Evolutionary conservation across 2,329 filamentous ascomycete genomes (phyloP).

Genomic region (Drechslerella coelobrocha): DNA sequence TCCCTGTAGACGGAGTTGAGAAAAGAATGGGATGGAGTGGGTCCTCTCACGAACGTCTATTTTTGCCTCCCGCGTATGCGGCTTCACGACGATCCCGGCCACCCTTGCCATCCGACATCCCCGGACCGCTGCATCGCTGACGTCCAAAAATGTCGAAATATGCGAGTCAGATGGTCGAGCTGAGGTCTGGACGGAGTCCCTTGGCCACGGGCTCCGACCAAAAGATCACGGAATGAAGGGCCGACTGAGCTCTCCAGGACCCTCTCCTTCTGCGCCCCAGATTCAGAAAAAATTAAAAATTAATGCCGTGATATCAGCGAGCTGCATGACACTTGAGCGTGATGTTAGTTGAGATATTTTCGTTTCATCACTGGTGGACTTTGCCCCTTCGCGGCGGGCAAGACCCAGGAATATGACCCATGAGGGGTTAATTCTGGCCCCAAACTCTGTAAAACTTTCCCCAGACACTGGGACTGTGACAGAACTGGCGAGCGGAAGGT

Average conservation of each 20-base stretch:
- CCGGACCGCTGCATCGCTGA: conserved; percentile 23
- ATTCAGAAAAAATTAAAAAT: no score
- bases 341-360: no score
- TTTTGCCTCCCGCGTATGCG: conserved; percentile 47
- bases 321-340: no score
- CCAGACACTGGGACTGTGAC: not conserved
- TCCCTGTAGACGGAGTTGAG: no score
- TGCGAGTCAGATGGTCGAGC: conserved; percentile 33
- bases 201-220: not conserved
- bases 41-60: conserved; percentile 1
- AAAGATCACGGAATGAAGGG: not conserved
- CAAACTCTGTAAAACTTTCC: not conserved
- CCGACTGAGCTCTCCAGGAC: no score
- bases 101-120: conserved; percentile 22
- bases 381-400: no score
- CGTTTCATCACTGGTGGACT: no score
- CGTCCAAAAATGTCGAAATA: conserved; percentile 9
- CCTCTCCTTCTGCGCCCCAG: no score
- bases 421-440: not conserved
- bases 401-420: no score
- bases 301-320: no score
- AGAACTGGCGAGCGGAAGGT: conserved; percentile 3
- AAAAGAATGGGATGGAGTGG: no score
- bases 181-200: conserved; percentile 7
- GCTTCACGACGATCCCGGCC: conserved; percentile 23